phyloP scores from a whole-genome alignment of 208 protist genomes.

The Wallacemonas sp. region DNA sequence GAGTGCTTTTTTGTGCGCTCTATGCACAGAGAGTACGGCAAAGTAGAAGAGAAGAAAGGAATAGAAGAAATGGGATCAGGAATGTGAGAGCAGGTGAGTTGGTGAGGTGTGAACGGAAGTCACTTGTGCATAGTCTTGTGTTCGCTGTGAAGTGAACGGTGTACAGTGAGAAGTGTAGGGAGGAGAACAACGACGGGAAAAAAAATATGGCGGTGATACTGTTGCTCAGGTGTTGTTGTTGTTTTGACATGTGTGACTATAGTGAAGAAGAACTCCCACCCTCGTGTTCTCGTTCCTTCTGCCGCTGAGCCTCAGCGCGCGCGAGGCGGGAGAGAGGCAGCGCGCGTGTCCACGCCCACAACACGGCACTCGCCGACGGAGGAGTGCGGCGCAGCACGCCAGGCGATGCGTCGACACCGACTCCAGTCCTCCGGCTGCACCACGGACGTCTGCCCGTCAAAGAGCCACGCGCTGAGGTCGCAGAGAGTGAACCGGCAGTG shows the following conservation, averaged over 20 bases:
- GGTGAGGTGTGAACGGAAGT: too few species aligned
- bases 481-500: conserved; percentile 73
- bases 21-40: too few species aligned
- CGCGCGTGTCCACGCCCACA: conserved; percentile 9
- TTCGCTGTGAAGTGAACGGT: too few species aligned
- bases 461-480: conserved; percentile 67
- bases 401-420: conserved; percentile 58
- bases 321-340: conserved; percentile 30
- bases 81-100: background rate
- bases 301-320: background rate
- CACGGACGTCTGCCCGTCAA: conserved; percentile 68
- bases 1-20: too few species aligned
- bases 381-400: conserved; percentile 31
- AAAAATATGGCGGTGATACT: conserved; percentile 13
- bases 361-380: conserved; percentile 45
- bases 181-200: background rate
- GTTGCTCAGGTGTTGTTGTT: too few species aligned
- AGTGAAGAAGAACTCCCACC: background rate
- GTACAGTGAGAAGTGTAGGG: too few species aligned
- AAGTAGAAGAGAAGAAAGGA: conserved; percentile 15
- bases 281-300: background rate
- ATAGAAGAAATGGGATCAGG: conserved; percentile 2
- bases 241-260: too few species aligned
- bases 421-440: conserved; percentile 67
- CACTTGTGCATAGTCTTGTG: too few species aligned